phyloP scores from a whole-genome alignment of 768 basidiomycete species.

The Tylopilus vinaceipallidus region DNA sequence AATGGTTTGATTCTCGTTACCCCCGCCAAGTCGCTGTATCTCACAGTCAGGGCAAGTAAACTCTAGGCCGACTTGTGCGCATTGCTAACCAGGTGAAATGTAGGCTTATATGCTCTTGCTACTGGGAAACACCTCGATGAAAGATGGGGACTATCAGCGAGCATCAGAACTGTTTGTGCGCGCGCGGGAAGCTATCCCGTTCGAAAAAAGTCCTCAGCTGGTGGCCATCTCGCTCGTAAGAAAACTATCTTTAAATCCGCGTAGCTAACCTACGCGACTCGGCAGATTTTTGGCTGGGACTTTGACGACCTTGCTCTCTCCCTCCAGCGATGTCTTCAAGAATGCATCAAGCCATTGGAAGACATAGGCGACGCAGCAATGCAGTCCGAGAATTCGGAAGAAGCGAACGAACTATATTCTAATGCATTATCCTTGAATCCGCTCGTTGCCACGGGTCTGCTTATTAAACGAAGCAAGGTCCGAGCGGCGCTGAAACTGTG shows the following conservation, averaged over 20 bases:
- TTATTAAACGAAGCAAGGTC: conserved; percentile 8
- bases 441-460: background rate
- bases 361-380: background rate
- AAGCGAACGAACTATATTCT: conserved; percentile 7
- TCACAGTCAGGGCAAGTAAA: background rate
- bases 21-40: background rate
- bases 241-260: background rate
- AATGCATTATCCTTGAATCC: conserved; percentile 7
- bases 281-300: conserved; percentile 10
- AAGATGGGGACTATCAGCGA: background rate
- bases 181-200: background rate
- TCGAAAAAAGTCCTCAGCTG: background rate
- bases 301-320: background rate
- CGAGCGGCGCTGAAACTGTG: background rate
- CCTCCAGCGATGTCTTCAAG: background rate
- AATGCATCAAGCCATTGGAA: background rate
- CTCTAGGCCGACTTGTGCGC: background rate
- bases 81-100: background rate
- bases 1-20: background rate
- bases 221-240: background rate
- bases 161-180: background rate
- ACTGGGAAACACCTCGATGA: background rate
- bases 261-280: background rate
- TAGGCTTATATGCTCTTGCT: background rate
- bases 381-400: background rate